Base-by-base conservation (phyloP, 2,329 filamentous ascomycete genomes). In the Camillea tinctor region DNA sequence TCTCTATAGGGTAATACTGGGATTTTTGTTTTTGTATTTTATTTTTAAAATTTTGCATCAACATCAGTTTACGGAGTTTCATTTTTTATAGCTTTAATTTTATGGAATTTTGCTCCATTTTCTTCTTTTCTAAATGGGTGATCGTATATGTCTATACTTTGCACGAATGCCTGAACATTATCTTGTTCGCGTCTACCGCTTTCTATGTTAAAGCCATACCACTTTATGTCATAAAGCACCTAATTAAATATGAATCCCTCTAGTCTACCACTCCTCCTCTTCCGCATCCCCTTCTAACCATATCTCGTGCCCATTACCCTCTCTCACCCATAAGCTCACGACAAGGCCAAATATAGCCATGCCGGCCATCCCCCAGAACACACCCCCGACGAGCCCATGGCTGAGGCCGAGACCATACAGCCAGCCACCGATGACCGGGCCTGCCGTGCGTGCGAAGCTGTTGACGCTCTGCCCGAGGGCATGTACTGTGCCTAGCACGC, bases 301-400 rank as follows among this genome's bases (percentile, higher is more conserved):
- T 52, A 89, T 84, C 71, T 89, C 87, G 70, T 89, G 86, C 0
- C 87, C 87, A 67, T 87, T 77, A 0, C 87, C 86, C 64, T 89
- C 87, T 55, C 74, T 76, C 8, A 89, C 82, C 60, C 82, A 80
- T 65, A 81, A 79, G 56, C 83, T 87, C 4, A 81, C 80, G 4
- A 83, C 60, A 19, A 80, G 71, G 0, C 81, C 83, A 21, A 76
- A 73, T 0, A 83, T 63, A 0, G 84, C 84, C 7, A 86, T 75
- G 2, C 74, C 72, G 11, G 78, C 79, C 49, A 88, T 69, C 0
- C 76, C 76, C 85, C 85, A 88, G 75, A 83, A 88, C 0, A 84
- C 81, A 7, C 82, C 75, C 1, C 86, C 87, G 0, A 89, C 80
- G 2, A 87, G 65, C 0, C 86, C 86, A 26, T 77, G 74, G 36